Base-by-base conservation (phyloP, 2,329 filamentous ascomycete species). In the Colletotrichum abscissum region DNA sequence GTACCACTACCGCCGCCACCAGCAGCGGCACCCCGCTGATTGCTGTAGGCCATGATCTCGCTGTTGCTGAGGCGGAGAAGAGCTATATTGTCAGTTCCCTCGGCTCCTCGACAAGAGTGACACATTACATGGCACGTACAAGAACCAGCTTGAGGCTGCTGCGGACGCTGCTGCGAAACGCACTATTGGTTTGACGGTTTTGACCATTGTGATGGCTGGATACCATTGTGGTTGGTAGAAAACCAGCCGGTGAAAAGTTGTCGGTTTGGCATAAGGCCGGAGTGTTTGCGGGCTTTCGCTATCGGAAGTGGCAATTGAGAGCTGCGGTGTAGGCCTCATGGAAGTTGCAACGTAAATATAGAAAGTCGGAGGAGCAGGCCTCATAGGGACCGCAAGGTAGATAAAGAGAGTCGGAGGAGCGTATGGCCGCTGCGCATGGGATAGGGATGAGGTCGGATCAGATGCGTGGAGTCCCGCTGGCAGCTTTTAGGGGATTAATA, bases 401-500 rank as follows among this genome's bases (percentile, higher is more conserved):
- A 42, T 42, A 22, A 55, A 11, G 38, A 65, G 59, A 73, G 46
- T 55, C 54, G 42, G 46, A 33, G 54, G 30, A 30, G 19, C 24
- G 66, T 49, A 38, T 70, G 59, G 59, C 66, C 60, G 66, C 54
- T 56, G 60, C 33, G 70, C 60, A 55, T 60, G 52, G 6, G 46
- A 56, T 64, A 38, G 26, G 24, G 28, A 57, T 38, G 55, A 19
- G 60, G 28, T 70, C 60, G 24, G 38, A 46, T 54, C 30, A 67
- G 66, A 63, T 65, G 38, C 60, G 70, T 73, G 42, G 60, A 69
- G 26, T 59, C 54, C 59, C 16, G 68, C 42, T 72, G 57, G 63
- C 49, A 72, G 72, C 63, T 67, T 62, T 66, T 67, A 72, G 65
- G 62, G 56, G 72, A 42, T 33, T 63, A 57, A 74, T 5, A 30